Evolutionary conservation across 129 eudicot genomes (phyloP).

Genomic region (Arctium lappa): DNA sequence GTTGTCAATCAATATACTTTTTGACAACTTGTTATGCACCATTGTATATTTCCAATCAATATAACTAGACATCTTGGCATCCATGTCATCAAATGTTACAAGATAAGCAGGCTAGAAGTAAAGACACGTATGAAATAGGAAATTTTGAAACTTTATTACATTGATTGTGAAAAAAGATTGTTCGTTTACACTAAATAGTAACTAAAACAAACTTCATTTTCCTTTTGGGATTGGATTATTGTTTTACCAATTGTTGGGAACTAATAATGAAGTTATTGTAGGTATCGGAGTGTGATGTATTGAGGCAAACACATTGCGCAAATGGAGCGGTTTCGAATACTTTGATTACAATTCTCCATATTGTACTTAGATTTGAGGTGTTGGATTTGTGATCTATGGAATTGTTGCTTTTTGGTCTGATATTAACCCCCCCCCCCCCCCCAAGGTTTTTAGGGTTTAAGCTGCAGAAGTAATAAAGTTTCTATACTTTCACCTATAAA

Average conservation of each 20-base stretch:
- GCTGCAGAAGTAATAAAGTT: background rate
- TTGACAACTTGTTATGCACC: too few species aligned
- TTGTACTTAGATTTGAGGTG: background rate
- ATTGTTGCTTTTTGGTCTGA: background rate
- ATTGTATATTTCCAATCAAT: too few species aligned
- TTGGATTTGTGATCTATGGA: background rate
- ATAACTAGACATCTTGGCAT: background rate
- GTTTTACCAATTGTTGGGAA: background rate
- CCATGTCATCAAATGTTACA: background rate
- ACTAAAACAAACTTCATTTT: too few species aligned
- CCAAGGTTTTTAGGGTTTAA: background rate
- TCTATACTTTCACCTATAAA: background rate
- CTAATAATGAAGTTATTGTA: constrained; percentile 2
- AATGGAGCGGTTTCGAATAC: background rate
- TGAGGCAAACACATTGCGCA: background rate
- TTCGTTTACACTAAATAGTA: background rate
- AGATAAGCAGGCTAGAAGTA: background rate
- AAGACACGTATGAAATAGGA: background rate
- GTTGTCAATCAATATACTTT: background rate
- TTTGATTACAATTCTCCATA: background rate
- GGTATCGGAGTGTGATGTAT: constrained; percentile 17
- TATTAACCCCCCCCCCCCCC: too few species aligned
- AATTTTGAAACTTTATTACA: background rate
- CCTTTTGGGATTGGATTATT: background rate
- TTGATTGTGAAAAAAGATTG: too few species aligned